Evolutionary conservation across 2,329 filamentous ascomycete species (phyloP).

Genomic region (Diaporthe vaccinii): DNA sequence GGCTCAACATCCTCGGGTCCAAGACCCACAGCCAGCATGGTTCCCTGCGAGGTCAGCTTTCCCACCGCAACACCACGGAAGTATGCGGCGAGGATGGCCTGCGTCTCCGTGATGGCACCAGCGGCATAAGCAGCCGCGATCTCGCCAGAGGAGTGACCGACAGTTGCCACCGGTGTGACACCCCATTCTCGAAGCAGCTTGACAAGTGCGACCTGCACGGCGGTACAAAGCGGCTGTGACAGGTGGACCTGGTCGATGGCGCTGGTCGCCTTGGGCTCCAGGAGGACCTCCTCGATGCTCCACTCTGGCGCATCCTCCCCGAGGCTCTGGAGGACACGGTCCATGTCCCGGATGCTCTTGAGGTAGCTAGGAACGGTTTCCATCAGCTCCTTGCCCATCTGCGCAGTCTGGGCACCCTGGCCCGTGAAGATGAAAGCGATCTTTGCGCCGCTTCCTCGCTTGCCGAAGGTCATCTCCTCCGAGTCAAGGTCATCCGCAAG

Average conservation of each 20-base stretch:
- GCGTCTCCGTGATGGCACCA: slow-evolving; percentile 38
- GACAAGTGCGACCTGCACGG: slow-evolving; percentile 52
- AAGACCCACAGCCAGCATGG: slow-evolving; percentile 6
- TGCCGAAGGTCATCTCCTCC: background rate
- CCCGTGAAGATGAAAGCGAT: slow-evolving; percentile 50
- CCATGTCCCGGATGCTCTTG: background rate
- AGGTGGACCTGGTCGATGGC: slow-evolving; percentile 47
- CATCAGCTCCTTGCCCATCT: slow-evolving; percentile 46
- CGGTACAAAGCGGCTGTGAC: slow-evolving; percentile 43
- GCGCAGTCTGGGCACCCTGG: slow-evolving; percentile 50
- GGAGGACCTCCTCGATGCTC: slow-evolving; percentile 46
- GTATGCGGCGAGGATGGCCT: slow-evolving; percentile 43
- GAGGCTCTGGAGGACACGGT: background rate
- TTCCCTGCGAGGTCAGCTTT: slow-evolving; percentile 3
- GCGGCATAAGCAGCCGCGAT: slow-evolving; percentile 45
- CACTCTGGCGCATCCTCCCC: slow-evolving; percentile 45
- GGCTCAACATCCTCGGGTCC: slow-evolving; percentile 10
- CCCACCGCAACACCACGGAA: slow-evolving; percentile 34
- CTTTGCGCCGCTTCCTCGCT: background rate
- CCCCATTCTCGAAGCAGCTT: slow-evolving; percentile 45
- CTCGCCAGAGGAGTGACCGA: slow-evolving; percentile 45
- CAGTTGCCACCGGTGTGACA: slow-evolving; percentile 41
- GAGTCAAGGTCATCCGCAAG: background rate
- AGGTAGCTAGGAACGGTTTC: slow-evolving; percentile 43
- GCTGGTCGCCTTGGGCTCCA: slow-evolving; percentile 37